Percentiles rank a stretch among this genome's conserved stretches.
Evolutionary conservation across 345 rosid genomes (phyloP).

Genomic region (Bruguiera parviflora): DNA sequence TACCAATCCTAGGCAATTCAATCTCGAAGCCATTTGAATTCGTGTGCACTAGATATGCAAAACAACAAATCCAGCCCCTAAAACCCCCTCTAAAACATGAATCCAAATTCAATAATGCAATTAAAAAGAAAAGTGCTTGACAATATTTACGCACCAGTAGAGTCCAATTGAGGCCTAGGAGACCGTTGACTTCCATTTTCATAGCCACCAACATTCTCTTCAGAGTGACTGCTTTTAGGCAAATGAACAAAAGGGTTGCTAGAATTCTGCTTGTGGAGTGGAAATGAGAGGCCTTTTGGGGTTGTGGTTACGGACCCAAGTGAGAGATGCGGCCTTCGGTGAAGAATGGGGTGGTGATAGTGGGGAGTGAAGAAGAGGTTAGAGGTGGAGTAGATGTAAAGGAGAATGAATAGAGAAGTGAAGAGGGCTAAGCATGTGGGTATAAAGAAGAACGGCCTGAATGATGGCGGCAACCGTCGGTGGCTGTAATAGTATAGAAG

Average conservation of each 20-base stretch:
- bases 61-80: too few relatives aligned
- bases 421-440: slow-evolving; percentile 51
- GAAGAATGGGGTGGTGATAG: slow-evolving; percentile 6
- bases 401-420: slow-evolving; percentile 41
- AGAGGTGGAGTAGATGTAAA: slow-evolving; percentile 47
- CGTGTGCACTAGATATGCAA: too few relatives aligned
- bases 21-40: too few relatives aligned
- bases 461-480: slow-evolving; percentile 29
- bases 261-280: slow-evolving; percentile 5
- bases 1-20: too few relatives aligned
- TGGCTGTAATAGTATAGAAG: slow-evolving; percentile 26
- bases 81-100: neutral
- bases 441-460: slow-evolving; percentile 36
- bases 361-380: slow-evolving; percentile 29
- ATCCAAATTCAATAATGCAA: neutral
- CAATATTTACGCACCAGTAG: slow-evolving; percentile 22
- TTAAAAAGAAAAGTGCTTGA: neutral
- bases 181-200: slow-evolving; percentile 16
- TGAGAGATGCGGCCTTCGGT: slow-evolving; percentile 2
- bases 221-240: neutral
- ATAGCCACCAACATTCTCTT: slow-evolving; percentile 2
- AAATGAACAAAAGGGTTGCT: slow-evolving; percentile 7
- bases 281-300: neutral
- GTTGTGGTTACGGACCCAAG: slow-evolving; percentile 4
- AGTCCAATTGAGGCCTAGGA: slow-evolving; percentile 4